A percentile compares a stretch with the other conserved stretches of the same genome.
Evolutionary conservation across 371 early-diverging fungal species (phyloP).

Genomic region (Phascolomyces articulosus): DNA sequence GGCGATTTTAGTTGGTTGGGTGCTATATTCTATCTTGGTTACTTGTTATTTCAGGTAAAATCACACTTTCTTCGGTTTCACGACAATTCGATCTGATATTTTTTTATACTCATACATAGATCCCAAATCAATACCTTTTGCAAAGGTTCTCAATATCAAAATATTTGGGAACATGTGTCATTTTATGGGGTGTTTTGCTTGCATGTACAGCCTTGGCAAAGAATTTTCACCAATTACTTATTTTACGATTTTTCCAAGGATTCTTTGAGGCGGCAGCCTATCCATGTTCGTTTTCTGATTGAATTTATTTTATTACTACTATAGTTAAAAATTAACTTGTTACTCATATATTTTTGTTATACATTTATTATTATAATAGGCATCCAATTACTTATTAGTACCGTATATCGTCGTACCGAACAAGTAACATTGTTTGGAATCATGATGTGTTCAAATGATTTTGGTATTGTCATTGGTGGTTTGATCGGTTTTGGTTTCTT

Average conservation of each 20-base stretch:
- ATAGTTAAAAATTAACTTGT: constrained; percentile 10
- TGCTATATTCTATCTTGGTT: constrained; percentile 35
- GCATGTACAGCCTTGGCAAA: constrained; percentile 19
- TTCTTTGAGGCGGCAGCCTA: constrained; percentile 38
- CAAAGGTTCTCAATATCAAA: constrained; percentile 29
- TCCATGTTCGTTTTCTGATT: constrained; percentile 10
- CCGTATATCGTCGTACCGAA: constrained; percentile 22
- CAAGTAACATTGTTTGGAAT: constrained; percentile 30
- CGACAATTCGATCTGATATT: no score
- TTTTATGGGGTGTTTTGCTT: constrained; percentile 27
- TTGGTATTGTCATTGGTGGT: constrained; percentile 45
- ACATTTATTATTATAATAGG: neutral
- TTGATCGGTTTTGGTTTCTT: constrained; percentile 60
- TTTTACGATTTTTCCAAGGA: constrained; percentile 30
- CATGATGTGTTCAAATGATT: constrained; percentile 26
- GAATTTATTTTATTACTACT: neutral
- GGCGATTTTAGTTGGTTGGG: constrained; percentile 29
- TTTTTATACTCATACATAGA: neutral
- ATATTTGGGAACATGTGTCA: constrained; percentile 24
- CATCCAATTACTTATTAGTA: constrained; percentile 16
- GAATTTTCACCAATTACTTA: constrained; percentile 30
- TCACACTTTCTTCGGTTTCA: neutral
- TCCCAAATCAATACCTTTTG: constrained; percentile 31
- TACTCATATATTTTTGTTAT: constrained; percentile 20
- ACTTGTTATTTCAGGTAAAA: constrained; percentile 26